Evolutionary conservation across 2,329 filamentous ascomycete genomes (phyloP).

Genomic region (Microcyclospora pomicola): DNA sequence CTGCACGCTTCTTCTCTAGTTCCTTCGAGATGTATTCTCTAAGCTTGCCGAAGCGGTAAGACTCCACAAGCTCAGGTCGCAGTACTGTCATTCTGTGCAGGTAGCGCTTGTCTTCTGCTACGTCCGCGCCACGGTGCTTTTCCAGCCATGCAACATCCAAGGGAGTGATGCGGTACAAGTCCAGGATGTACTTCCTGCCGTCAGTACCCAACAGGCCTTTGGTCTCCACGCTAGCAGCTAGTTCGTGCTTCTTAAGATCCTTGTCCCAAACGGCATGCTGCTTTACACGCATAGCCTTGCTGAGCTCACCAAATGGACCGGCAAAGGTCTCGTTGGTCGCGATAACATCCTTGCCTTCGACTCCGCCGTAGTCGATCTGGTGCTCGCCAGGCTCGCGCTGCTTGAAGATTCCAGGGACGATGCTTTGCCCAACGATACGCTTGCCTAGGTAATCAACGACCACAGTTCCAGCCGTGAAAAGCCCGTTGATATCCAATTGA

Average conservation of each 20-base stretch:
- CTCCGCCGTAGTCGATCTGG: slow-evolving; percentile 96
- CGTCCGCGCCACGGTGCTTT: slow-evolving; percentile 45
- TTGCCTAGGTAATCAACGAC: slow-evolving; percentile 96
- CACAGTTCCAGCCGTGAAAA: slow-evolving; percentile 91
- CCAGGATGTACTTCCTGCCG: slow-evolving; percentile 91
- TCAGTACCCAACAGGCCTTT: slow-evolving; percentile 96
- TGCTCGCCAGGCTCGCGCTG: slow-evolving; percentile 94
- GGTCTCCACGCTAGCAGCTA: slow-evolving; percentile 93
- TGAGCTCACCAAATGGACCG: slow-evolving; percentile 75
- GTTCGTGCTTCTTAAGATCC: slow-evolving; percentile 73
- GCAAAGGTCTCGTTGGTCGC: slow-evolving; percentile 80
- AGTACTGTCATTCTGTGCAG: slow-evolving; percentile 95
- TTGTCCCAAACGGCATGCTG: slow-evolving; percentile 97
- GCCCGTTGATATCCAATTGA: slow-evolving; percentile 84
- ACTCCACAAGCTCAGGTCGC: slow-evolving; percentile 77
- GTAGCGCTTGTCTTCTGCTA: slow-evolving; percentile 47
- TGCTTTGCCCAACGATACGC: slow-evolving; percentile 92
- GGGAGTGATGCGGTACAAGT: slow-evolving; percentile 87
- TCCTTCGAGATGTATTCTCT: slow-evolving; percentile 76
- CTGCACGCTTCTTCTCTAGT: slow-evolving; percentile 46
- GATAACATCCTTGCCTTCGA: slow-evolving; percentile 91
- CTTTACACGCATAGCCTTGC: slow-evolving; percentile 81
- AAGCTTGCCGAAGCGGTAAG: slow-evolving; percentile 72
- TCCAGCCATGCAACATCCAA: slow-evolving; percentile 87
- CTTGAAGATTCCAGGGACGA: slow-evolving; percentile 98